Conservation (phyloP, 148 eudicot species). For the Camellia sinensis region DNA sequence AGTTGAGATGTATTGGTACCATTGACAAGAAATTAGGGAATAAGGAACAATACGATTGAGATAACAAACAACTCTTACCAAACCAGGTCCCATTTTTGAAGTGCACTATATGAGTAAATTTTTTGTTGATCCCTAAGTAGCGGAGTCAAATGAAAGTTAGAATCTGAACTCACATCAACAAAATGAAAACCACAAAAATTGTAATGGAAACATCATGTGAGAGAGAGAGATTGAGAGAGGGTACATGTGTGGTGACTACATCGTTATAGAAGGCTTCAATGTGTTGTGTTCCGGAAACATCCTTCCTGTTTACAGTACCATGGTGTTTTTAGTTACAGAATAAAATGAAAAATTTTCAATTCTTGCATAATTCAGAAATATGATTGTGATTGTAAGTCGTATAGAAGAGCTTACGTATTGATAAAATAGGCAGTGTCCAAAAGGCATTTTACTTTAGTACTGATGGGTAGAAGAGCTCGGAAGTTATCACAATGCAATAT, state of each 20-base stretch:
- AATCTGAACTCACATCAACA: background rate
- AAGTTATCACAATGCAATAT: constrained; percentile 89
- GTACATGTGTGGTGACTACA: constrained; percentile 71
- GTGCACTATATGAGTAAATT: constrained; percentile 64
- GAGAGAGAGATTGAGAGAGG: constrained; percentile 14
- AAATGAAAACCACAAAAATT: constrained; percentile 1
- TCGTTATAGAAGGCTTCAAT: constrained; percentile 62
- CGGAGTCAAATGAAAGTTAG: constrained; percentile 5
- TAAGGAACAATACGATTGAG: background rate
- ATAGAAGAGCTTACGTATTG: constrained; percentile 53
- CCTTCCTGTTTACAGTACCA: constrained; percentile 42
- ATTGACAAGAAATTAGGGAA: background rate
- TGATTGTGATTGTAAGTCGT: background rate
- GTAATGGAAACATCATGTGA: background rate
- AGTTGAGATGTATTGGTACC: background rate
- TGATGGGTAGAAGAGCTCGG: constrained; percentile 61
- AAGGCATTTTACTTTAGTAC: constrained; percentile 73
- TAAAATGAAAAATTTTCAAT: background rate
- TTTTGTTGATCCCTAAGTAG: constrained; percentile 76
- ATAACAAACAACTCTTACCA: constrained; percentile 51
- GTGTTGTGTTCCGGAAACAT: constrained; percentile 57
- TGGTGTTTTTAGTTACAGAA: background rate
- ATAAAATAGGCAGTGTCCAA: constrained; percentile 89
- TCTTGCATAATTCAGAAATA: background rate
- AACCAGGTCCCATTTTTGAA: constrained; percentile 42